Conservation (phyloP, 441 rosid genomes). For the Populus hybrid region DNA sequence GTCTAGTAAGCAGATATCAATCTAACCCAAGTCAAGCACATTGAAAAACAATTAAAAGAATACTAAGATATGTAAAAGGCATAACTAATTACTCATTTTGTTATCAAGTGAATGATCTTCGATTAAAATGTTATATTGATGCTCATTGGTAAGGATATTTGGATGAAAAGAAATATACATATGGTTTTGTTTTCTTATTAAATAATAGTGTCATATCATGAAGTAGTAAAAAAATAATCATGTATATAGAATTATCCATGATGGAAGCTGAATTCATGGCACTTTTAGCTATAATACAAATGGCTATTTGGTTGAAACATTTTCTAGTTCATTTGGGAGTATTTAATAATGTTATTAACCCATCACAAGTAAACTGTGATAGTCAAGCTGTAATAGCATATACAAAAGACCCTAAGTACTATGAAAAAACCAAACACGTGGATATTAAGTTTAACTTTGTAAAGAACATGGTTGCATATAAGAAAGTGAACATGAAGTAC, state of each 20-base stretch:
- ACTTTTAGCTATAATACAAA: not conserved
- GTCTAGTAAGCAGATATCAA: not conserved
- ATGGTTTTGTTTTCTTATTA: too few species aligned
- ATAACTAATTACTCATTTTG: not conserved
- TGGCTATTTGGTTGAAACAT: not conserved
- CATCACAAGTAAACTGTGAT: not conserved
- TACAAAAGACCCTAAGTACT: not conserved
- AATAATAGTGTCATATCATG: not conserved
- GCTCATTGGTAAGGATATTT: not conserved
- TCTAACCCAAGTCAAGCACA: not conserved
- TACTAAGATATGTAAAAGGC: not conserved
- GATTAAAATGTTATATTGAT: not conserved
- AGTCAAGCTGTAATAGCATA: not conserved
- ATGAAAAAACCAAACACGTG: constrained; percentile 2
- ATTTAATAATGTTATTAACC: not conserved
- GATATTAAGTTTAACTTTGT: constrained; percentile 8
- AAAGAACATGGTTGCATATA: not conserved
- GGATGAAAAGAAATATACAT: constrained; percentile 5
- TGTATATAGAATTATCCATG: not conserved
- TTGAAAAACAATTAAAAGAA: constrained; percentile 11
- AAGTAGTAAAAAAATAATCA: constrained; percentile 14
- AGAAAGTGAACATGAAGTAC: constrained; percentile 11
- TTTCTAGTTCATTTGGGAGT: not conserved
- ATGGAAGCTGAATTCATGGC: not conserved
- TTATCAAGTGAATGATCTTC: not conserved